Evolutionary conservation across 768 basidiomycete genomes (phyloP).

Genomic region (Tulasnella sp.): DNA sequence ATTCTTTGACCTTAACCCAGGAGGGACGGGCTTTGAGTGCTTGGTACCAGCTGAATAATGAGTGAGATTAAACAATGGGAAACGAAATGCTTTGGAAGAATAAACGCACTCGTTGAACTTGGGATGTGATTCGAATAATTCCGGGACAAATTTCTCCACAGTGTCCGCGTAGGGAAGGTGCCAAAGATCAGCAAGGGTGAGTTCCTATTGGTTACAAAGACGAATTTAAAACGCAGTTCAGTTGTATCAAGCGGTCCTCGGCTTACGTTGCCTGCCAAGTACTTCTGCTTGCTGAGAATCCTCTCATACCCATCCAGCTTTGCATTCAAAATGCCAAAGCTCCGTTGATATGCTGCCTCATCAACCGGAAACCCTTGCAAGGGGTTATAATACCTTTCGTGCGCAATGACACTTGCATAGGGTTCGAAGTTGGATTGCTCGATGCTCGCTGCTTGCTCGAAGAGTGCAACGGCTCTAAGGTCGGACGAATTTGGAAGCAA

Average conservation of each 20-base stretch:
- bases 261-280: slow-evolving; percentile 39
- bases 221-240: neutral
- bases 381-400: slow-evolving; percentile 44
- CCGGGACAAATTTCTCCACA: neutral
- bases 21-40: slow-evolving; percentile 2
- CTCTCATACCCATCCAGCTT: slow-evolving; percentile 48
- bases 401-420: slow-evolving; percentile 34
- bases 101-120: slow-evolving; percentile 11
- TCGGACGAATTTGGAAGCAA: slow-evolving; percentile 42
- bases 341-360: slow-evolving; percentile 6
- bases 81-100: neutral
- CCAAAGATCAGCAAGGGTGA: slow-evolving; percentile 17
- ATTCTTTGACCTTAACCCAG: slow-evolving; percentile 9
- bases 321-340: slow-evolving; percentile 30
- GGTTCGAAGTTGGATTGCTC: neutral
- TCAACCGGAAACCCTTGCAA: slow-evolving; percentile 10
- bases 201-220: neutral
- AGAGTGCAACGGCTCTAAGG: slow-evolving; percentile 36
- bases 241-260: neutral
- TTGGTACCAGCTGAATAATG: slow-evolving; percentile 14
- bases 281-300: slow-evolving; percentile 50
- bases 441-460: slow-evolving; percentile 24
- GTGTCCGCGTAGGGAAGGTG: slow-evolving; percentile 10
- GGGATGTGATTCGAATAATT: slow-evolving; percentile 6
- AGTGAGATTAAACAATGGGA: neutral